These are phyloP conservation scores for Pistacia integerrima DNA, from an alignment of 345 rosid genomes.

Conservation along the genomic window DNA sequence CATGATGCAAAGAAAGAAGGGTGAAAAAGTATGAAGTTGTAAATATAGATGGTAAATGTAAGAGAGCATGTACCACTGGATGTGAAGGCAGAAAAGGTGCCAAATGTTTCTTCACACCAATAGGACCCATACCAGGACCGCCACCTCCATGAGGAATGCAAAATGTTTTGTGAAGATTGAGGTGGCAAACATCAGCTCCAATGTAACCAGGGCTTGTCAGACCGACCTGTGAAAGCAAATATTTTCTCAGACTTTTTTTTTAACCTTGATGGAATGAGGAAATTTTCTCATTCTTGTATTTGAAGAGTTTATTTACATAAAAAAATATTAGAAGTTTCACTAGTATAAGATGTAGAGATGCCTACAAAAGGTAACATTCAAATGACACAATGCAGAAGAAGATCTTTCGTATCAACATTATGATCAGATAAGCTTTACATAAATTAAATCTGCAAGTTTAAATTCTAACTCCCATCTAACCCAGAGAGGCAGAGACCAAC, in stretches of 20 bases:
- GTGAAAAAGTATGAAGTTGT: background rate
- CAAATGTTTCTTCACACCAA: slow-evolving; percentile 96
- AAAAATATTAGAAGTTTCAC: background rate
- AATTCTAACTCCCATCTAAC: background rate
- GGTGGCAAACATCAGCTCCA: slow-evolving; percentile 99
- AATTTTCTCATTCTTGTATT: background rate
- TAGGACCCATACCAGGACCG: slow-evolving; percentile 99
- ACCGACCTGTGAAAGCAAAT: slow-evolving; percentile 63
- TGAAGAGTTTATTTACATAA: background rate
- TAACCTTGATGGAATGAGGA: too few relatives aligned
- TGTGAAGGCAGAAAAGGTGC: slow-evolving; percentile 97
- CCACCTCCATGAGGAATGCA: slow-evolving; percentile 99
- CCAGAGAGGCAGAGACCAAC: background rate
- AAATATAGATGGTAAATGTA: background rate
- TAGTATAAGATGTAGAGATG: slow-evolving; percentile 5
- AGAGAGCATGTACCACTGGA: slow-evolving; percentile 73
- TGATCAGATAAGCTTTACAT: background rate
- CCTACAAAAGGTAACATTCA: background rate
- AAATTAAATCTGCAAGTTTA: background rate
- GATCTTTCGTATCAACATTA: background rate
- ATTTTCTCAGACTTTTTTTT: background rate
- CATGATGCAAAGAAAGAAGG: slow-evolving; percentile 1
- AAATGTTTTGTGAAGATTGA: slow-evolving; percentile 97
- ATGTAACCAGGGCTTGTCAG: slow-evolving; percentile 96
- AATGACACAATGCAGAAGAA: background rate